phyloP scores from a whole-genome alignment of 305 asterid species.

The Plantago rigida region DNA sequence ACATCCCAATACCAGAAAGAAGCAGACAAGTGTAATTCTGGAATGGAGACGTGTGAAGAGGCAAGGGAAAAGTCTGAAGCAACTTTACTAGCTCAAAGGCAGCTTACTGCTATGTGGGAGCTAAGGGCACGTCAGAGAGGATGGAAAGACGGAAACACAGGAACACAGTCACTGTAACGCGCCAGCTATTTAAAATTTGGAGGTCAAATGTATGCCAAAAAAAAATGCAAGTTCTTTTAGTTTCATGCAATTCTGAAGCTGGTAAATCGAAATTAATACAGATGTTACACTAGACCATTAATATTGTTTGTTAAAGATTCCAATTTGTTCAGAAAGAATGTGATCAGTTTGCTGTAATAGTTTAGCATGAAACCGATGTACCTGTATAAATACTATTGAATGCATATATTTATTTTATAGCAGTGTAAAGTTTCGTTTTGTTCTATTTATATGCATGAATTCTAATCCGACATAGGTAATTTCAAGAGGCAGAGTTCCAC shows the following conservation, averaged over 20 bases:
- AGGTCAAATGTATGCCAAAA: neutral
- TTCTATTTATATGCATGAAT: too few species aligned
- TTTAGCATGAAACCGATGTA: neutral
- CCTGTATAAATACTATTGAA: neutral
- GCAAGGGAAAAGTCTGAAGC: conserved; percentile 87
- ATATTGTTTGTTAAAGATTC: conserved; percentile 18
- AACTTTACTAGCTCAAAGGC: conserved; percentile 56
- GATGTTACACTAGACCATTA: conserved; percentile 21
- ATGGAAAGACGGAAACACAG: conserved; percentile 64
- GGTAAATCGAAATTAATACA: conserved; percentile 21
- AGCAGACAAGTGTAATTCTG: conserved; percentile 94
- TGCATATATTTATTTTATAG: neutral
- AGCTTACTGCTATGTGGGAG: conserved; percentile 71
- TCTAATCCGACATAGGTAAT: too few species aligned
- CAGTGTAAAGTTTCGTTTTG: neutral
- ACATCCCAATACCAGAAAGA: conserved; percentile 94
- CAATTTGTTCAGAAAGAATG: conserved; percentile 26
- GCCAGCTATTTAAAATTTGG: conserved; percentile 26
- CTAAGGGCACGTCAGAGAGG: conserved; percentile 78
- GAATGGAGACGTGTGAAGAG: conserved; percentile 97
- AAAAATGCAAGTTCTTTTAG: conserved; percentile 7
- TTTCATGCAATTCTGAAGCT: conserved; percentile 22
- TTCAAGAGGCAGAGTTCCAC: too few species aligned
- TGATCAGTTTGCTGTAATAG: neutral
- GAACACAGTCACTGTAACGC: conserved; percentile 35